phyloP scores from a whole-genome alignment of 2,329 filamentous ascomycete species.

The Aspergillus bombycis region DNA sequence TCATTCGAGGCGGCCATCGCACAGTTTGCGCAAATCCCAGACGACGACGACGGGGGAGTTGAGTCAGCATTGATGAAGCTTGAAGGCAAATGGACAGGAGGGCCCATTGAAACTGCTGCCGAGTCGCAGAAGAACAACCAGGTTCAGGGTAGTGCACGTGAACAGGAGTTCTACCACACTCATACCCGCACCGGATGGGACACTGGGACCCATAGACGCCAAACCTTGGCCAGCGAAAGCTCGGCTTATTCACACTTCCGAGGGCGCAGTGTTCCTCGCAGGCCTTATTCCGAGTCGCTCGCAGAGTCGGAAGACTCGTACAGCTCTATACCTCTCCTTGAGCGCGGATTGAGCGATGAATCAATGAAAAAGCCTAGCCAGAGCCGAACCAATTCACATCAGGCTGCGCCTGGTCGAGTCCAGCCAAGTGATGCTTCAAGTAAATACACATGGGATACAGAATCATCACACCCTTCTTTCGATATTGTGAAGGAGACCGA shows the following conservation, averaged over 20 bases:
- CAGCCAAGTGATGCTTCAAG: constrained; percentile 33
- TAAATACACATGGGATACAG: constrained; percentile 31
- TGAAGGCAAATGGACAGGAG: constrained; percentile 71
- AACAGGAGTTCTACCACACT: constrained; percentile 11
- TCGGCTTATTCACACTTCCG: constrained; percentile 31
- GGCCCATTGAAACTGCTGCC: constrained; percentile 5
- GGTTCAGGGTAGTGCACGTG: background rate
- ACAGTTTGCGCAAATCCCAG: constrained; percentile 83
- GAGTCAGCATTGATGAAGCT: constrained; percentile 92
- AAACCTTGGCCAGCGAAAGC: constrained; percentile 27
- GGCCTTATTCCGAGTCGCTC: constrained; percentile 46
- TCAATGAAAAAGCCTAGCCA: constrained; percentile 52
- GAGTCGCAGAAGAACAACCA: constrained; percentile 3
- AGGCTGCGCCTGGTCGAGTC: constrained; percentile 26
- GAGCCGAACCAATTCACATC: constrained; percentile 19
- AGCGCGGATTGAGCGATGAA: constrained; percentile 60
- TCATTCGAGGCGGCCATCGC: constrained; percentile 91
- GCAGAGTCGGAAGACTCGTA: constrained; percentile 73
- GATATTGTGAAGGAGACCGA: constrained; percentile 56
- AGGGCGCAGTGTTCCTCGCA: constrained; percentile 32
- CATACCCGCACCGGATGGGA: constrained; percentile 18
- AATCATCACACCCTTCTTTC: constrained; percentile 53
- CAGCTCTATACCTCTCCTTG: constrained; percentile 74
- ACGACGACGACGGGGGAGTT: constrained; percentile 85
- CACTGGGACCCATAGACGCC: constrained; percentile 23